These are phyloP conservation scores for Linum usitatissimum DNA, from an alignment of 345 rosid species.

Conservation along the genomic window DNA sequence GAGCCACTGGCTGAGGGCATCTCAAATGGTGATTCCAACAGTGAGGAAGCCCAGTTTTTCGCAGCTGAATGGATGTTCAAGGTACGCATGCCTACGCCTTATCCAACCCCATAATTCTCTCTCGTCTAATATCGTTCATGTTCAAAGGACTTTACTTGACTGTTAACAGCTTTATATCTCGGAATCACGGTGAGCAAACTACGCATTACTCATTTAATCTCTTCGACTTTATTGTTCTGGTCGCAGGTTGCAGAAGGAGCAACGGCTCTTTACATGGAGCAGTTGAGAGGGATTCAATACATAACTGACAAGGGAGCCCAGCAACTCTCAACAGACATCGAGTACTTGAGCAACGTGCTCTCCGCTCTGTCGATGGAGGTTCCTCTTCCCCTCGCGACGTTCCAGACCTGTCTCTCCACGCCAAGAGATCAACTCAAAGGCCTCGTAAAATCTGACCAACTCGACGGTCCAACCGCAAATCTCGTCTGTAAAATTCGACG, in stretches of 20 bases:
- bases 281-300: constrained; percentile 78
- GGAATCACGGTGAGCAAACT: too few relatives aligned
- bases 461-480: constrained; percentile 72
- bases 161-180: too few relatives aligned
- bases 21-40: constrained; percentile 56
- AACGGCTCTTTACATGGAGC: constrained; percentile 84
- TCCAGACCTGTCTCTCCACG: constrained; percentile 72
- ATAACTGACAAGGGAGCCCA: constrained; percentile 87
- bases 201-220: too few relatives aligned
- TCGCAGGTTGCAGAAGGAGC: constrained; percentile 91
- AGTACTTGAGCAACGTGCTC: constrained; percentile 91
- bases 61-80: constrained; percentile 99
- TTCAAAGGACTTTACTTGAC: too few relatives aligned
- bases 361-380: constrained; percentile 83
- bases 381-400: constrained; percentile 66
- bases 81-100: constrained; percentile 28
- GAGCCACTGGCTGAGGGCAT: constrained; percentile 98
- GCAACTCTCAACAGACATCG: constrained; percentile 81
- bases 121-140: too few relatives aligned
- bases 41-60: constrained; percentile 82
- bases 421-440: constrained; percentile 72
- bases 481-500: constrained; percentile 85
- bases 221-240: not conserved
- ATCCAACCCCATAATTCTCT: too few relatives aligned
- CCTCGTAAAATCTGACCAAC: constrained; percentile 59